phyloP scores from a whole-genome alignment of 768 basidiomycete species.

The Agrocybe chaxingu region DNA sequence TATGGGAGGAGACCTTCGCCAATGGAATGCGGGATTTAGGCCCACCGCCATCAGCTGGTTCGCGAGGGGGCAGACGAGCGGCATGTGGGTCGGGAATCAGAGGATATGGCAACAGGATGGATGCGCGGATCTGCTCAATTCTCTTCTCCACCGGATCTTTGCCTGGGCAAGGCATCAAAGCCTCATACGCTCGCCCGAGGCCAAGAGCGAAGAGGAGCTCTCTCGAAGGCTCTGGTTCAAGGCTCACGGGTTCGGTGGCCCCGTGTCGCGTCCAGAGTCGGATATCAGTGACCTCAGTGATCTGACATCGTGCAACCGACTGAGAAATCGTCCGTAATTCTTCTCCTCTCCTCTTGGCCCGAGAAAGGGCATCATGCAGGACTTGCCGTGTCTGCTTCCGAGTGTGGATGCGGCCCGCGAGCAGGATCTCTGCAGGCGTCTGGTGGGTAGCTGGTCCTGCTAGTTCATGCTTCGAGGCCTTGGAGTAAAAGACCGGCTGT shows the following conservation, averaged over 20 bases:
- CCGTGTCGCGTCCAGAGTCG: conserved; percentile 7
- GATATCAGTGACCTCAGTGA: background rate
- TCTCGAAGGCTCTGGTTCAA: conserved; percentile 15
- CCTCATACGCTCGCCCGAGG: conserved; percentile 6
- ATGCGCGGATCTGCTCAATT: conserved; percentile 25
- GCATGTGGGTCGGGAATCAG: conserved; percentile 16
- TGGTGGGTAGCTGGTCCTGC: background rate
- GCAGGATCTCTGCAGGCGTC: conserved; percentile 16
- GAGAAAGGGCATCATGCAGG: conserved; percentile 20
- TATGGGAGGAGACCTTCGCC: no score
- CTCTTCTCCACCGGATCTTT: conserved; percentile 18
- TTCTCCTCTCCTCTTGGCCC: conserved; percentile 2
- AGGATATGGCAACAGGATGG: conserved; percentile 26
- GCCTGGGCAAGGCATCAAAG: background rate
- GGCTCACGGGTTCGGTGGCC: background rate
- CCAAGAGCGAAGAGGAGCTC: conserved; percentile 18
- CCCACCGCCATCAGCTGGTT: background rate
- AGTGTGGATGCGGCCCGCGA: conserved; percentile 18
- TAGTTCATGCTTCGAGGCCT: background rate
- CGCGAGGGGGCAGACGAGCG: conserved; percentile 4
- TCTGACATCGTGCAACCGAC: background rate
- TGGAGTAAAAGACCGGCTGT: conserved; percentile 22
- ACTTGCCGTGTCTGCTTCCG: conserved; percentile 22
- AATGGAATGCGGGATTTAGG: background rate
- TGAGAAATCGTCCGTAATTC: background rate